Evolutionary conservation across 139 green algal genomes (phyloP).

Genomic region (Auxenochlorella pyrenoidosa): DNA sequence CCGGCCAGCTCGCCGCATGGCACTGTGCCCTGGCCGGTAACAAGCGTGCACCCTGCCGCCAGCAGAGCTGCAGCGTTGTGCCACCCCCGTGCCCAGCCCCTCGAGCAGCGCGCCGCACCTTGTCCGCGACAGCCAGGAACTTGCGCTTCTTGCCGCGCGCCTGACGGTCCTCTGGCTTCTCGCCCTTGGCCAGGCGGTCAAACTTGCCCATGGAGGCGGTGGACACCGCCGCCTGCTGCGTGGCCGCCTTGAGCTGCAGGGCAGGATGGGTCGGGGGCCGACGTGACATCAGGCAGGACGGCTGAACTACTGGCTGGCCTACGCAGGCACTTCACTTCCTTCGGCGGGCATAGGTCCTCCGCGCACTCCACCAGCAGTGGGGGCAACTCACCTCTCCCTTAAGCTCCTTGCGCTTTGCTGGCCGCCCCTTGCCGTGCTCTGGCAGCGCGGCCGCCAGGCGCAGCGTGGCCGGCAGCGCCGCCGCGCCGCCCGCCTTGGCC

Average conservation of each 20-base stretch:
- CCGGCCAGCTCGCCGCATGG: no score
- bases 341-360: neutral
- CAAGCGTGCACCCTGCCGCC: no score
- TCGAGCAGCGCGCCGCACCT: conserved; percentile 10
- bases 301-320: no score
- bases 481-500: conserved; percentile 55
- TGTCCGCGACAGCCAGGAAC: conserved; percentile 67
- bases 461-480: conserved; percentile 77
- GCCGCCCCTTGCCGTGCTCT: conserved; percentile 66
- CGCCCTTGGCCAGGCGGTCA: conserved; percentile 77
- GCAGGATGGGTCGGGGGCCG: no score
- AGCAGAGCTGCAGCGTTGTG: no score
- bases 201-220: conserved; percentile 97
- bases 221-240: conserved; percentile 77
- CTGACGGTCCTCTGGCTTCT: conserved; percentile 66
- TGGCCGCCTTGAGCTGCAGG: conserved; percentile 75
- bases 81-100: no score
- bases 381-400: conserved; percentile 61
- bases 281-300: neutral
- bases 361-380: neutral
- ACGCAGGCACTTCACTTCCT: no score
- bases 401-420: conserved; percentile 74
- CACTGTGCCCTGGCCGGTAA: no score
- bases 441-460: conserved; percentile 76
- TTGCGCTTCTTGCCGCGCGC: conserved; percentile 69